A percentile compares a stretch with the other conserved stretches of the same genome.
phyloP scores from a whole-genome alignment of 1,139 yeast species.

The Yamadazyma mexicana region DNA sequence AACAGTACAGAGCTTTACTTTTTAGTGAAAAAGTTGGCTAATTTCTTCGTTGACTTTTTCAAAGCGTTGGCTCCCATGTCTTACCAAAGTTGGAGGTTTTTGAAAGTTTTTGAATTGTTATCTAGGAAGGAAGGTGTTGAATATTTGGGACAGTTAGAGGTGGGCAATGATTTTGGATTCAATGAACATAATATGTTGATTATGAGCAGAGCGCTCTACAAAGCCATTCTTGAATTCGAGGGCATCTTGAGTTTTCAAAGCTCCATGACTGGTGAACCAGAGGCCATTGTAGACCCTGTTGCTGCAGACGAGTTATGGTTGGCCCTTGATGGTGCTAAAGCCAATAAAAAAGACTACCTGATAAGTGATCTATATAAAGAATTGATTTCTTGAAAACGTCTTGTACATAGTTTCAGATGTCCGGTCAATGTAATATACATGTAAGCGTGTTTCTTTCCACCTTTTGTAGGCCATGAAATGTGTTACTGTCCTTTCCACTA shows the following conservation, averaged over 20 bases:
- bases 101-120: neutral
- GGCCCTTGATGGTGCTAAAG: constrained; percentile 1
- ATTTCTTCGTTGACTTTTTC: constrained; percentile 6
- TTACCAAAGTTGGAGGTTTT: constrained; percentile 5
- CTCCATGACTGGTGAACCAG: no score
- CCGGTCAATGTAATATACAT: no score
- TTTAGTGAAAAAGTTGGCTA: constrained; percentile 3
- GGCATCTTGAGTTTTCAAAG: neutral
- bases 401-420: no score
- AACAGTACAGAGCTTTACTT: constrained; percentile 2
- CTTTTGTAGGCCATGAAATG: no score
- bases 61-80: neutral
- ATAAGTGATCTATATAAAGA: constrained; percentile 6
- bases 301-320: constrained; percentile 3
- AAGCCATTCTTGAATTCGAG: neutral
- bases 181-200: neutral
- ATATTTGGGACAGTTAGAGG: neutral
- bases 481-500: no score
- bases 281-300: neutral
- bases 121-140: neutral
- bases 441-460: no score
- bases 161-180: neutral
- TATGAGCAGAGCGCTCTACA: neutral
- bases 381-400: no score
- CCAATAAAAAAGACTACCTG: constrained; percentile 1